These are phyloP conservation scores for Coelomomyces lativittatus DNA, from an alignment of 371 early-diverging fungal genomes.

Conservation along the genomic window DNA sequence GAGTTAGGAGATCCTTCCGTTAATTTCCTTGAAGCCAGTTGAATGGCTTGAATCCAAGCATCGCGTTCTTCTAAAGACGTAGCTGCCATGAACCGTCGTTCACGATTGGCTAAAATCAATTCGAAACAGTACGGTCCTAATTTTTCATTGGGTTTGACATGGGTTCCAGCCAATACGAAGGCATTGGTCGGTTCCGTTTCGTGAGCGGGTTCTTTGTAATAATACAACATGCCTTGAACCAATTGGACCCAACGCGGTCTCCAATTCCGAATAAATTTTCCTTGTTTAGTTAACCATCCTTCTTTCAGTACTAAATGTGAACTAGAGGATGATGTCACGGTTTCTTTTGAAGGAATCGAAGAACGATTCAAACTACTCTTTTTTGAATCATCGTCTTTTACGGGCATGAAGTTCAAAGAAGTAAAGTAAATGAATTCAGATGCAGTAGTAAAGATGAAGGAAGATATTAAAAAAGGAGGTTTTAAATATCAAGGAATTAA, in stretches of 20 bases:
- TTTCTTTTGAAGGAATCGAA: no score
- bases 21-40: not conserved
- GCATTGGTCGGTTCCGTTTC: constrained; percentile 4
- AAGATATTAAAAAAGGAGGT: no score
- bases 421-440: no score
- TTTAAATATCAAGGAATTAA: no score
- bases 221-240: constrained; percentile 2
- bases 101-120: constrained; percentile 5
- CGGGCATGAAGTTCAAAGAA: no score
- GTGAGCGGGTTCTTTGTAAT: constrained; percentile 5
- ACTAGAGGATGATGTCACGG: no score
- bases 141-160: not conserved
- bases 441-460: no score
- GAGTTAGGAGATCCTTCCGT: not conserved
- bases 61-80: constrained; percentile 2
- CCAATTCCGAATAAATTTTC: constrained; percentile 6
- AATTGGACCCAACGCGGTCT: constrained; percentile 5
- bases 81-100: constrained; percentile 5
- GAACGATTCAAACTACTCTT: no score
- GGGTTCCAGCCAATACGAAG: constrained; percentile 4
- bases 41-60: constrained; percentile 5
- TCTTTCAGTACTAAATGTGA: no score
- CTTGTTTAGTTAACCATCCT: constrained; percentile 6
- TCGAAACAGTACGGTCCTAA: constrained; percentile 3
- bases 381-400: no score